These are phyloP conservation scores for Elaeis guineensis DNA, from an alignment of 176 grass and related monocot genomes.

Conservation along the genomic window DNA sequence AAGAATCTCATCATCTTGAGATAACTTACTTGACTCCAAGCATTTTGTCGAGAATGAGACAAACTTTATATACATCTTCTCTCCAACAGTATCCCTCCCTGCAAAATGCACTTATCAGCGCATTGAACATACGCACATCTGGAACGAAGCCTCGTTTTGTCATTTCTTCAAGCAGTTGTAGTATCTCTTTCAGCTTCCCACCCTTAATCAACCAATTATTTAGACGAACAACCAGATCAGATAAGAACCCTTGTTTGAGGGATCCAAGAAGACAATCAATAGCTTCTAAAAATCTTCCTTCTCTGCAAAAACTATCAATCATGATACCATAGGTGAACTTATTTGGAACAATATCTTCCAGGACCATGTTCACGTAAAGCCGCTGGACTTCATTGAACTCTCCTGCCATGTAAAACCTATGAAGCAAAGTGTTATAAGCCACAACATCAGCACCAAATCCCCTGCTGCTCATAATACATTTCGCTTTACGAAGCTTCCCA, in stretches of 20 bases:
- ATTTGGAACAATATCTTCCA: conserved; percentile 33
- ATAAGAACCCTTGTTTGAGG: conserved; percentile 15
- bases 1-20: no score
- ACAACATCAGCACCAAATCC: conserved; percentile 39
- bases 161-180: conserved; percentile 36
- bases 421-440: conserved; percentile 72
- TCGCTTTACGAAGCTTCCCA: conserved; percentile 44
- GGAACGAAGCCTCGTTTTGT: conserved; percentile 18
- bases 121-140: conserved; percentile 29
- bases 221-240: conserved; percentile 43
- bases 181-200: conserved; percentile 24
- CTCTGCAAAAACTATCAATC: conserved; percentile 55
- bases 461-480: conserved; percentile 30
- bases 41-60: conserved; percentile 36
- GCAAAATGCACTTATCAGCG: conserved; percentile 46
- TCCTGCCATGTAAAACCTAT: conserved; percentile 39
- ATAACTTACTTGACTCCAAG: conserved; percentile 31
- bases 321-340: conserved; percentile 43
- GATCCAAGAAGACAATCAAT: conserved; percentile 26
- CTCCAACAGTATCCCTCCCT: conserved; percentile 25
- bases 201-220: conserved; percentile 45
- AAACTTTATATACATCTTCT: conserved; percentile 28
- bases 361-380: conserved; percentile 31
- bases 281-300: conserved; percentile 23
- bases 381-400: conserved; percentile 22